phyloP scores from a whole-genome alignment of 2,329 filamentous ascomycete genomes.

The Alternaria brassicae region DNA sequence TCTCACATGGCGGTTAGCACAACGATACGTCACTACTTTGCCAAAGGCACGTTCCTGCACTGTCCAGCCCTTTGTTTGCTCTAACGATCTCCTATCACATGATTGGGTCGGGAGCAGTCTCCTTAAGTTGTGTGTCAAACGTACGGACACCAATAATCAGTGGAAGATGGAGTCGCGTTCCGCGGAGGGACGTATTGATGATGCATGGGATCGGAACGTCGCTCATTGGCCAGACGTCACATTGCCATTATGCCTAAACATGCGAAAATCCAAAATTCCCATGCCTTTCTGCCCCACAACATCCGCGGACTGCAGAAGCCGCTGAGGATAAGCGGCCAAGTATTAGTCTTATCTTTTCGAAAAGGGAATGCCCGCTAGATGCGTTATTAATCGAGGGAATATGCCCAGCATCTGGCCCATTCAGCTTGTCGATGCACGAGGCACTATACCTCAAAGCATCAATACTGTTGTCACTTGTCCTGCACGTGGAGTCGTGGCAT shows the following conservation, averaged over 20 bases:
- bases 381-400: background rate
- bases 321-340: background rate
- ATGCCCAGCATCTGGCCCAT: background rate
- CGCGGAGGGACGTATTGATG: background rate
- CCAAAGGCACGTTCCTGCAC: background rate
- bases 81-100: background rate
- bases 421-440: background rate
- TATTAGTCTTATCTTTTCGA: conserved; percentile 1
- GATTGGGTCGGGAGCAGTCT: background rate
- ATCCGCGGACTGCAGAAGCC: background rate
- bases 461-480: background rate
- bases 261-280: conserved; percentile 3
- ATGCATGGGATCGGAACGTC: background rate
- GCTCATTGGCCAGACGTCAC: conserved; percentile 16
- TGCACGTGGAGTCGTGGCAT: conserved; percentile 10
- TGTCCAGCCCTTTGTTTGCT: background rate
- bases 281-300: background rate
- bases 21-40: conserved; percentile 5
- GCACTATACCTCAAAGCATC: background rate
- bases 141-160: background rate
- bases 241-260: conserved; percentile 13
- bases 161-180: background rate
- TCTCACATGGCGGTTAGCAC: background rate
- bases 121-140: background rate
- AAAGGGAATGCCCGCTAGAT: background rate